Evolutionary conservation across 352 stramenopile species (phyloP).

Genomic region (Globisporangium megalacanthum): DNA sequence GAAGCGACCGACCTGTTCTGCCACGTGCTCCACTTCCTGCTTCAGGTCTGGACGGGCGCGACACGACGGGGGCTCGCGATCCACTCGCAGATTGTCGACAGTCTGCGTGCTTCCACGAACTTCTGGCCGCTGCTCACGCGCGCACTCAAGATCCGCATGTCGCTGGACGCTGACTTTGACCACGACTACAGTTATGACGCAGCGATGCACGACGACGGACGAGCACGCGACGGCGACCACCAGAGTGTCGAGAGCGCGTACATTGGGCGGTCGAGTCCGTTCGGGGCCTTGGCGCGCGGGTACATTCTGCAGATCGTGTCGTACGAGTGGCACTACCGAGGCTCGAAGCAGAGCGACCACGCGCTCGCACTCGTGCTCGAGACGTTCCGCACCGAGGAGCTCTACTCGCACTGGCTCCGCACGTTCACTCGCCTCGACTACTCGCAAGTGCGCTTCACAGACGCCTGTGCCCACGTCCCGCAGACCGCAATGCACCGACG

Average conservation of each 20-base stretch:
- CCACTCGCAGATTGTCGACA: conserved; percentile 40
- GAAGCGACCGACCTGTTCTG: conserved; percentile 53
- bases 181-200: too few species aligned
- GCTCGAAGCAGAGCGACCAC: conserved; percentile 24
- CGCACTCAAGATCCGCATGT: conserved; percentile 52
- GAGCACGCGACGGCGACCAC: conserved; percentile 23
- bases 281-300: conserved; percentile 47
- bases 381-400: conserved; percentile 48
- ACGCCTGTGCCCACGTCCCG: conserved; percentile 17
- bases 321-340: conserved; percentile 58
- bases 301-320: conserved; percentile 59
- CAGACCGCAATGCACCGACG: conserved; percentile 13
- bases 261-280: conserved; percentile 47
- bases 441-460: conserved; percentile 18
- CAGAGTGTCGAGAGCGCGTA: conserved; percentile 21
- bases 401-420: conserved; percentile 65
- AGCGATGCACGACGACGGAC: conserved; percentile 28
- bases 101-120: conserved; percentile 23
- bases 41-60: conserved; percentile 53
- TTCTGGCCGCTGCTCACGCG: conserved; percentile 65
- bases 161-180: conserved; percentile 35
- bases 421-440: conserved; percentile 65
- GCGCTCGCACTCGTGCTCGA: conserved; percentile 44
- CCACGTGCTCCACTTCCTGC: conserved; percentile 42
- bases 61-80: conserved; percentile 27